A percentile compares a stretch with the other conserved stretches of the same genome.
Evolutionary conservation across 192 early-diverging fungal genomes (phyloP).

Genomic region (Linnemannia exigua): DNA sequence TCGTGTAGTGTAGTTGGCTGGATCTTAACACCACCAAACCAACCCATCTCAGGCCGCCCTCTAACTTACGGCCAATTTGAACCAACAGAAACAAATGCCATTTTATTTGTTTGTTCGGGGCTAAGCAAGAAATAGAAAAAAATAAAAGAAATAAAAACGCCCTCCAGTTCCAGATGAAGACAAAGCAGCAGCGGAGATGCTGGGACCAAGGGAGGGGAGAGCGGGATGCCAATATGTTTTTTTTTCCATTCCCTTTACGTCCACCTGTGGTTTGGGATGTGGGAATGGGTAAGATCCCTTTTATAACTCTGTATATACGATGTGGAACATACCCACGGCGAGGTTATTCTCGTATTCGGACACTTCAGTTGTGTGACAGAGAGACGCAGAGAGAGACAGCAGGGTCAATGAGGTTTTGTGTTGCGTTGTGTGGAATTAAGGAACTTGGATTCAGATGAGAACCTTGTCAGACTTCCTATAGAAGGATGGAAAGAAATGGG

Average conservation of each 20-base stretch:
- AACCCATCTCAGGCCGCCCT: neutral
- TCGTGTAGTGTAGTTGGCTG: neutral
- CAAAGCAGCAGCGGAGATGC: too few species aligned
- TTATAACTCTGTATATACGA: neutral
- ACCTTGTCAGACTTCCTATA: too few species aligned
- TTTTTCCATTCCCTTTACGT: neutral
- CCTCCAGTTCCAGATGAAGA: too few species aligned
- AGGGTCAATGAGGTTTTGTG: neutral
- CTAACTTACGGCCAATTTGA: too few species aligned
- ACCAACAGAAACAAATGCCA: neutral
- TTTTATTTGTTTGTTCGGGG: neutral
- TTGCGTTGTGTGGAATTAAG: too few species aligned
- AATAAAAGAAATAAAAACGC: too few species aligned
- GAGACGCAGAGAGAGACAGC: neutral
- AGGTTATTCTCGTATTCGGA: neutral
- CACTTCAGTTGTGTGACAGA: neutral
- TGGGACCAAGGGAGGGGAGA: neutral
- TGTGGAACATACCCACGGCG: neutral
- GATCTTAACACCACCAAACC: neutral
- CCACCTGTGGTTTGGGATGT: neutral
- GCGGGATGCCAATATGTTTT: neutral
- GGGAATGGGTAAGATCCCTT: too few species aligned
- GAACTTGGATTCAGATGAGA: too few species aligned
- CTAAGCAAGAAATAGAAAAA: neutral
- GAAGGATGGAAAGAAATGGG: too few species aligned